A percentile compares a stretch with the other conserved stretches of the same genome.
These are phyloP conservation scores for Komagataella populi DNA, from an alignment of 805 yeast species.

Conservation along the genomic window DNA sequence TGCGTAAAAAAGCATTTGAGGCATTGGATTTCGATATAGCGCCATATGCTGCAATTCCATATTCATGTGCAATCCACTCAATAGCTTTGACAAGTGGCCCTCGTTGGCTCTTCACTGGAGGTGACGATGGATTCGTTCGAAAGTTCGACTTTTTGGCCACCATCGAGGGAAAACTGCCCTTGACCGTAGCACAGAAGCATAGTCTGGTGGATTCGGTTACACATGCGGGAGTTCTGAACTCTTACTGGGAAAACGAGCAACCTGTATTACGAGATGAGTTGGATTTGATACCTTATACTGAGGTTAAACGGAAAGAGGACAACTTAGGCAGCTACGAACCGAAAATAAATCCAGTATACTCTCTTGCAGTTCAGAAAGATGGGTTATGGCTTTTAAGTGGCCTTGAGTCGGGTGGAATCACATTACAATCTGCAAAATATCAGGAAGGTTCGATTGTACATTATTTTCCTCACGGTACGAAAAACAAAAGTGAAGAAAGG, in stretches of 20 bases:
- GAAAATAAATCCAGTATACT: conserved; percentile 69
- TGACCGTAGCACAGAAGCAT: conserved; percentile 87
- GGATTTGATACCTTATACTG: conserved; percentile 12
- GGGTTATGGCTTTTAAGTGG: conserved; percentile 83
- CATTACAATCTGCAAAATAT: conserved; percentile 70
- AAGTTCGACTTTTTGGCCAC: conserved; percentile 81
- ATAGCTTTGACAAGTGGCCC: conserved; percentile 68
- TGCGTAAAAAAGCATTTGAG: conserved; percentile 4
- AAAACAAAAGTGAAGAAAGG: conserved; percentile 14
- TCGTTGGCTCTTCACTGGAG: conserved; percentile 85
- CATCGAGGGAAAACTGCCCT: conserved; percentile 72
- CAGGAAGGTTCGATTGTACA: conserved; percentile 74
- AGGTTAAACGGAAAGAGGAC: conserved; percentile 4
- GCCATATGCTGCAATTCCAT: conserved; percentile 84
- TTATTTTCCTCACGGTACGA: conserved; percentile 32
- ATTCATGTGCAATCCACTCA: conserved; percentile 65
- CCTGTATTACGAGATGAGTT: conserved; percentile 41
- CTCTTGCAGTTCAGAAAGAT: conserved; percentile 72
- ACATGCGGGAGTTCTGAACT: conserved; percentile 68
- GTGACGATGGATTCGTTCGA: conserved; percentile 88
- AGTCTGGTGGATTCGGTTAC: conserved; percentile 75
- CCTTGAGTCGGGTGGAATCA: conserved; percentile 70
- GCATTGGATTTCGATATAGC: conserved; percentile 36
- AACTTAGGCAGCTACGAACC: conserved; percentile 36
- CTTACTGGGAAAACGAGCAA: conserved; percentile 96